Base-by-base conservation (phyloP, 768 basidiomycete species). In the Naganishia vishniacii region DNA sequence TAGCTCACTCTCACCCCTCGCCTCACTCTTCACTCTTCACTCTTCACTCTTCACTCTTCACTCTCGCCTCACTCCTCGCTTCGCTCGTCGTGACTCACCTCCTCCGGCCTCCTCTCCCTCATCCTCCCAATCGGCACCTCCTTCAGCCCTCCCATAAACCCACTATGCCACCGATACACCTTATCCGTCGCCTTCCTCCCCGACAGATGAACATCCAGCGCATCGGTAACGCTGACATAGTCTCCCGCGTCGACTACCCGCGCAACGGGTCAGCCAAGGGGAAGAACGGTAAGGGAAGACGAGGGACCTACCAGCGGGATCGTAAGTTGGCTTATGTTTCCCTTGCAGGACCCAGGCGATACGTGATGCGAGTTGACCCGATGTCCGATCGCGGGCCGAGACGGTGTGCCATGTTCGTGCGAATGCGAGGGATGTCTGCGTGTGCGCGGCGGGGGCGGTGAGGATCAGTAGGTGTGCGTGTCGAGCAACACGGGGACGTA, bases 301-400 rank as follows among this genome's bases (percentile, higher is more conserved):
- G 20, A 51, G 49, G 41, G 7, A 79, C 87, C 64, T 67, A 91
- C 94, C 84, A 68, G 87, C 83, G 11, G 90, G 91, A 78, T 98
- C 91, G 72, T 89, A 98, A 42, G 93, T 90, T 6, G 94, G 93
- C 75, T 98, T 99, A 78, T 98, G 92, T 80, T 98, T 99, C 73
- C 94, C 95, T 94, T 97, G 97, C 48, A 99, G 82, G 32, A 92
- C 91, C 64, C 90, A 83, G 3, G 95, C 94, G 70, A 99, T 95
- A 37, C 91, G 83, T 71, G 89, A 87, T 6, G 95, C 93, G 11
- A 98, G 83, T 81, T 93, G 91, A 74, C 95, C 95, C 18, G 98
- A 82, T n/a, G 92, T 81, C 41, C 93, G 85, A 70, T 89, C 88
- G 11, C 88, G 82, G 13, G 93, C 92, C 71, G 94, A 88, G 67